Base-by-base conservation (phyloP, 2,329 filamentous ascomycete species). In the Ustilaginoidea virens region DNA sequence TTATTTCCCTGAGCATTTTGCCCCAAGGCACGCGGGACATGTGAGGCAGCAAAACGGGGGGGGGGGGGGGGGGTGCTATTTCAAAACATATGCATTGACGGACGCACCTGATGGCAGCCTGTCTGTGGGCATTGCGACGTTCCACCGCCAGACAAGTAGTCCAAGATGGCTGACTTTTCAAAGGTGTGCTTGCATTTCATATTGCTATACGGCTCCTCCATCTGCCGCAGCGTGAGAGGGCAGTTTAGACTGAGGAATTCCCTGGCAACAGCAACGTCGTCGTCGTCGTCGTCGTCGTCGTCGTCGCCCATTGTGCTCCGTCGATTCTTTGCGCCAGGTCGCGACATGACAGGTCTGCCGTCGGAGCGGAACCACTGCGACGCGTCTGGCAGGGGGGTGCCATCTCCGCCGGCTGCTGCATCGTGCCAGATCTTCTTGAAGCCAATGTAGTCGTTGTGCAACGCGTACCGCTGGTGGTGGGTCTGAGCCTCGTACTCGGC, bases 131-230 rank as follows among this genome's bases (percentile, higher is more conserved):
- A 85, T 30, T 65, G 57, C 1, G 67, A 56, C 28, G 47, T 31
- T 39, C 52, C 29, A 28, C 42, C 34, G 39, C 43, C 31, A 61
- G 61, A 46, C 59, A 74, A 24, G 35, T 57, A 58, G n/a, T 70
- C 63, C 15, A 68, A 33, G 22, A 86, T 74, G 1, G 70, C 69
- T 2, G 47, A 43, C 47, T 69, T 75, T 44, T 86, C 76, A 45
- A 81, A 86, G 0, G 67, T 74, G 47, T 86, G 80, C 31, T 68
- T 72, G 56, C 80, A 86, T 38, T 69, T 67, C 10, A 46, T 55
- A 40, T 69, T 80, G 31, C 68, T 79, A 42, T 69, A 72, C 0
- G 80, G 80, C 29, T 81, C 64, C 23, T 58, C 55, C 56, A 82
- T 74, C 25, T 66, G 57, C 29, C 59, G 58, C 38, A 83, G 56